phyloP scores from a whole-genome alignment of 1,139 yeast genomes.

The Dujonia santamariae region DNA sequence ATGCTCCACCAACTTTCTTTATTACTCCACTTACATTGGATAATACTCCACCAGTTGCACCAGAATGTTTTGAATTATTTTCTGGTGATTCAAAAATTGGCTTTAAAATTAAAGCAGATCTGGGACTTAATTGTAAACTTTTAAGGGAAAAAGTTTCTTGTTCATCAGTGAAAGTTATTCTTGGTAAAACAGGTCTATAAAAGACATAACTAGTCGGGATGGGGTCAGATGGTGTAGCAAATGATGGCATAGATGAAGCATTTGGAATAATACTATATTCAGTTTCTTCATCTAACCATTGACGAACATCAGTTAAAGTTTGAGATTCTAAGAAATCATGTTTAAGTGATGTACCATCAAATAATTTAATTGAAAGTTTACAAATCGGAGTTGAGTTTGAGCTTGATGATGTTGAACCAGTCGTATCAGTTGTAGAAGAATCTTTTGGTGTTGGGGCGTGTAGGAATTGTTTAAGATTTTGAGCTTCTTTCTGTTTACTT shows the following conservation, averaged over 20 bases:
- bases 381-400: too few species aligned
- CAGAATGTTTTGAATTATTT: too few species aligned
- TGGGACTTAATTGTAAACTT: conserved; percentile 54
- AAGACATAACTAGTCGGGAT: conserved; percentile 37
- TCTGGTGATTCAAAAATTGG: conserved; percentile 41
- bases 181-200: conserved; percentile 36
- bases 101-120: conserved; percentile 64
- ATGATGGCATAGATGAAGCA: conserved; percentile 30
- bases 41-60: conserved; percentile 16
- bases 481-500: conserved; percentile 10
- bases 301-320: conserved; percentile 52
- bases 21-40: conserved; percentile 14
- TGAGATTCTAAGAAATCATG: conserved; percentile 40
- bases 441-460: conserved; percentile 2
- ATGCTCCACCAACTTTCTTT: conserved; percentile 26
- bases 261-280: conserved; percentile 32
- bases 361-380: conserved; percentile 46
- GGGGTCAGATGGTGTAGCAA: conserved; percentile 32
- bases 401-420: too few species aligned
- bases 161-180: conserved; percentile 39
- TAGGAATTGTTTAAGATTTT: conserved; percentile 4
- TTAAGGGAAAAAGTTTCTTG: conserved; percentile 51
- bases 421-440: background rate
- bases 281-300: conserved; percentile 57
- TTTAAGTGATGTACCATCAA: conserved; percentile 52